Conservation (phyloP, 2,329 filamentous ascomycete genomes). For the Ascochyta fabae region DNA sequence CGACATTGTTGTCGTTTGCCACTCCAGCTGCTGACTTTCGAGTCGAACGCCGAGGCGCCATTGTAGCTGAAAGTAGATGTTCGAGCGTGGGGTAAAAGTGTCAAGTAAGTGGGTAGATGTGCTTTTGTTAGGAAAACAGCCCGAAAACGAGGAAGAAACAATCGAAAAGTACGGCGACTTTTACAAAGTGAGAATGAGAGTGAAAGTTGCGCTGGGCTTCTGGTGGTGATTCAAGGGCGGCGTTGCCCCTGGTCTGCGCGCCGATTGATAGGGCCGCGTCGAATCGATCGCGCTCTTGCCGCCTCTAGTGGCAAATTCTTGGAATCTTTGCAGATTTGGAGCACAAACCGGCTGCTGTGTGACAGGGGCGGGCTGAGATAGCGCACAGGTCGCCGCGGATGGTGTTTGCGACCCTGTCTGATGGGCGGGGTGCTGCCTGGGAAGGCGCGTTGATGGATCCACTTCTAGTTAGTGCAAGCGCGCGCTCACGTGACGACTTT, state of each 20-base stretch:
- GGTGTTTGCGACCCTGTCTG: neutral
- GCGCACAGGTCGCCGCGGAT: neutral
- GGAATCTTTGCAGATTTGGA: constrained; percentile 9
- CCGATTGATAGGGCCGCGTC: constrained; percentile 31
- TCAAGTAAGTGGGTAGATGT: neutral
- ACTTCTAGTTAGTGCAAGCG: neutral
- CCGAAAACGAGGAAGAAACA: neutral
- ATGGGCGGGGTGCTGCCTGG: constrained; percentile 4
- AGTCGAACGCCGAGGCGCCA: constrained; percentile 36
- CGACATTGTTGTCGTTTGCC: constrained; percentile 12
- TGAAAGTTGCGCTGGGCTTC: constrained; percentile 18
- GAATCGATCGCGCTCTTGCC: constrained; percentile 34
- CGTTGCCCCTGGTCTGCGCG: constrained; percentile 27
- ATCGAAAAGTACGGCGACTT: neutral
- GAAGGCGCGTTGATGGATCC: constrained; percentile 1
- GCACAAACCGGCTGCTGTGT: constrained; percentile 7
- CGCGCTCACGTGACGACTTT: constrained; percentile 10
- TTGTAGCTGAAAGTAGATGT: constrained; percentile 9
- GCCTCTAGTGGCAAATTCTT: constrained; percentile 36
- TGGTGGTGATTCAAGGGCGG: constrained; percentile 28
- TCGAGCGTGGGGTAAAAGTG: neutral
- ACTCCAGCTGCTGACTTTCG: constrained; percentile 29
- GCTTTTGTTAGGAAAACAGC: neutral
- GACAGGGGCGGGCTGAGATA: neutral
- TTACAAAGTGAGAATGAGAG: neutral